Conservation (phyloP, 2,329 filamentous ascomycete species). For the Tolypocladium sp. region DNA sequence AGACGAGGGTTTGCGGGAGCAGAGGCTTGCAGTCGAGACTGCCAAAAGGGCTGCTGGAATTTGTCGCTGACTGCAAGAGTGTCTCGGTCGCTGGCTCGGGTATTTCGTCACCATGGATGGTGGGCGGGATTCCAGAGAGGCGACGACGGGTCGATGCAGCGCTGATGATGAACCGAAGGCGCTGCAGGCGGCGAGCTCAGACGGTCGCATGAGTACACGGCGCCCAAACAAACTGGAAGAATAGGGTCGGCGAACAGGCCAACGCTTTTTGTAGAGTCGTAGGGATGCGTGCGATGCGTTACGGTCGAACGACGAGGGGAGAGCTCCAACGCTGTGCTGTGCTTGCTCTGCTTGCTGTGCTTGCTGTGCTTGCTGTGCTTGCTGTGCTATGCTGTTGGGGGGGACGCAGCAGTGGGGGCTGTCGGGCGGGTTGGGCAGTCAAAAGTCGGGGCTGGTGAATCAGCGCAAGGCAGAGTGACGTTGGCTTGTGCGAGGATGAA, state of each 20-base stretch:
- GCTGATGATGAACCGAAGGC: not conserved
- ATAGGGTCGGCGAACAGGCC: not conserved
- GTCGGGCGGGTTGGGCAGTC: not conserved
- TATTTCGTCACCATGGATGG: constrained; percentile 10
- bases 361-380: not conserved
- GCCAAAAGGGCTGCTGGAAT: constrained; percentile 3
- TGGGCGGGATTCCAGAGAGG: constrained; percentile 3
- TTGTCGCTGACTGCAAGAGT: constrained; percentile 5
- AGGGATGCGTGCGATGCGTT: not conserved
- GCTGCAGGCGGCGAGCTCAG: not conserved
- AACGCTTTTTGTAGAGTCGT: not conserved
- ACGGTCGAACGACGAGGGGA: not conserved
- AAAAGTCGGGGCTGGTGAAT: not conserved
- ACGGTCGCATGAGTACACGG: not conserved
- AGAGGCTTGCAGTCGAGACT: not conserved
- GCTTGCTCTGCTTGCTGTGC: no score
- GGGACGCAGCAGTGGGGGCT: not conserved
- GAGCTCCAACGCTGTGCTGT: not conserved
- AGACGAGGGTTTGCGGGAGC: not conserved
- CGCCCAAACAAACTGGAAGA: not conserved
- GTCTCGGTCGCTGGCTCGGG: constrained; percentile 9
- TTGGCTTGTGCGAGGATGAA: not conserved
- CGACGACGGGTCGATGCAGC: not conserved
- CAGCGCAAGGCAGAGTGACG: not conserved
- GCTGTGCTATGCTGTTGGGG: not conserved